Conservation (phyloP, 768 basidiomycete genomes). For the Antrodiella citrinella region DNA sequence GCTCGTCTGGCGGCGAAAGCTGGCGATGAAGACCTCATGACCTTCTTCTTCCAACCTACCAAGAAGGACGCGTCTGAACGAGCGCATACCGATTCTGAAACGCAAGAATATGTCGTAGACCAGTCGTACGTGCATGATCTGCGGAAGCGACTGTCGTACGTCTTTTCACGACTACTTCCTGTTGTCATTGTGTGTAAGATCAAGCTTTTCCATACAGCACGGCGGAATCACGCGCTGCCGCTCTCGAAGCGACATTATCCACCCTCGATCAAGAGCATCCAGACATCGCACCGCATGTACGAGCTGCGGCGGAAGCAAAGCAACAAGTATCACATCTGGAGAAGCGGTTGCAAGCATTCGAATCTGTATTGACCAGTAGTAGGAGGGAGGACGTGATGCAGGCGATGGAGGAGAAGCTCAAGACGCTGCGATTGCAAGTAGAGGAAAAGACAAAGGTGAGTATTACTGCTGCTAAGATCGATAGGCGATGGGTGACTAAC, state of each 20-base stretch:
- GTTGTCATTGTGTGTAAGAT: not conserved
- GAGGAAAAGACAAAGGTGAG: no score
- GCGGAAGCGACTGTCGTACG: conserved; percentile 50
- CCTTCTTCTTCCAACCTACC: conserved; percentile 55
- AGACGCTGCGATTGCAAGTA: conserved; percentile 51
- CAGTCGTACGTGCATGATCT: conserved; percentile 43
- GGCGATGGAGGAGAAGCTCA: conserved; percentile 67
- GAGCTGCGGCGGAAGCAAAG: conserved; percentile 41
- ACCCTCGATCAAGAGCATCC: conserved; percentile 40
- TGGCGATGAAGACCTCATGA: conserved; percentile 64
- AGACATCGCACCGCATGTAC: conserved; percentile 42
- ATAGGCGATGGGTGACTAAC: no score
- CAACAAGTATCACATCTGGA: conserved; percentile 38
- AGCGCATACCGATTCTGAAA: no score
- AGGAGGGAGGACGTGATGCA: conserved; percentile 49
- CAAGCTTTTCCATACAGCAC: conserved; percentile 30
- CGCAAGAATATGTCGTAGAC: no score
- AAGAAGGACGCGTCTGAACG: no score
- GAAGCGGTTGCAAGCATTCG: conserved; percentile 51
- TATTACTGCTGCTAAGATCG: no score
- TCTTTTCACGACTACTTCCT: conserved; percentile 3
- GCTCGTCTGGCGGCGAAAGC: conserved; percentile 68
- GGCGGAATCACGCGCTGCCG: conserved; percentile 40
- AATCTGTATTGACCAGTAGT: conserved; percentile 40
- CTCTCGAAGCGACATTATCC: conserved; percentile 44